Evolutionary conservation across 257 asterid species (phyloP).

Genomic region (Solanum dulcamara): DNA sequence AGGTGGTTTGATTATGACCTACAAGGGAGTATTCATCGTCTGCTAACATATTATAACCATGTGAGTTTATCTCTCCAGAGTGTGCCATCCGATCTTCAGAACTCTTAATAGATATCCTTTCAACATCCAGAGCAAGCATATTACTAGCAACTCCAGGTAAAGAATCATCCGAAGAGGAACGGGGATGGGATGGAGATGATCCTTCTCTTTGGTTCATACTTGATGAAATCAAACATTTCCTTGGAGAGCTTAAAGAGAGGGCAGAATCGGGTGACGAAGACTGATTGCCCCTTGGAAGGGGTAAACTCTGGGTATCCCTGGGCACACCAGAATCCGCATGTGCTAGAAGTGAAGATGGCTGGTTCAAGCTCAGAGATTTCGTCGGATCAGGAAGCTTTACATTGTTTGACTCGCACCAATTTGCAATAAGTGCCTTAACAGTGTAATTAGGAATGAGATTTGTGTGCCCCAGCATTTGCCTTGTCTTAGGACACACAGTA

Average conservation of each 20-base stretch:
- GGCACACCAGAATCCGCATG: slow-evolving; percentile 6
- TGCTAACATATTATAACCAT: neutral
- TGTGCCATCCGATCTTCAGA: slow-evolving; percentile 8
- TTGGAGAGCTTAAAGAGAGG: slow-evolving; percentile 10
- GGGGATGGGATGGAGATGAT: slow-evolving; percentile 7
- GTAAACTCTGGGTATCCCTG: slow-evolving; percentile 6
- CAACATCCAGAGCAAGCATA: slow-evolving; percentile 8
- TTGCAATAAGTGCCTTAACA: slow-evolving; percentile 27
- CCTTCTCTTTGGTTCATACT: slow-evolving; percentile 6
- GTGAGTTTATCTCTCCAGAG: neutral
- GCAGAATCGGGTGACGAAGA: slow-evolving; percentile 19
- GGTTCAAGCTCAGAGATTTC: slow-evolving; percentile 17
- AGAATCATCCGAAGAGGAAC: slow-evolving; percentile 18
- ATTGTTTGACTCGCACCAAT: slow-evolving; percentile 25
- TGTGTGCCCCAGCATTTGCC: slow-evolving; percentile 20
- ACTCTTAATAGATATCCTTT: slow-evolving; percentile 4
- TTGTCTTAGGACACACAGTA: slow-evolving; percentile 26
- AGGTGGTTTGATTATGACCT: slow-evolving; percentile 16
- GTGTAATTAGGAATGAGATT: slow-evolving; percentile 27
- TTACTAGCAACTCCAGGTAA: slow-evolving; percentile 11
- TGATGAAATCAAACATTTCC: neutral
- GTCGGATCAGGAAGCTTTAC: slow-evolving; percentile 22
- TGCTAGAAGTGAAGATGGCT: slow-evolving; percentile 11
- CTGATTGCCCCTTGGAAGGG: slow-evolving; percentile 10
- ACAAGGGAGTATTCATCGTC: slow-evolving; percentile 7